Evolutionary conservation across 805 yeast species (phyloP).

Genomic region (Wickerhamiella allomyrinae): DNA sequence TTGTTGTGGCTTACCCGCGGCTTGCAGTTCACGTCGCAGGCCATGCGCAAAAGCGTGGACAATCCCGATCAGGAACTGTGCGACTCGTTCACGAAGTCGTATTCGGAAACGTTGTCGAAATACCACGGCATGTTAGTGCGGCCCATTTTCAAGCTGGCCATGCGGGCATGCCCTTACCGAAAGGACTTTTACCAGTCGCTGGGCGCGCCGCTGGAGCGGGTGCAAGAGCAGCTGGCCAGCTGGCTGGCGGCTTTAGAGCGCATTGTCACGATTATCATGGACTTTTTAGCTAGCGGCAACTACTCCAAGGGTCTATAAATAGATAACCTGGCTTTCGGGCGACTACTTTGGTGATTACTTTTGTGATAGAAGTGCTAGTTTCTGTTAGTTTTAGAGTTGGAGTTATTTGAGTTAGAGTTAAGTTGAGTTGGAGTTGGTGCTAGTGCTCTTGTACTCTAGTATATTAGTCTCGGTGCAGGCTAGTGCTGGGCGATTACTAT

Average conservation of each 20-base stretch:
- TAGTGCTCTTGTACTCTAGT: too few species aligned
- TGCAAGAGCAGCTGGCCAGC: conserved; percentile 43
- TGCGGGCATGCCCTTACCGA: conserved; percentile 91
- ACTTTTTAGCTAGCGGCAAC: conserved; percentile 63
- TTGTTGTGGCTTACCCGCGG: conserved; percentile 73
- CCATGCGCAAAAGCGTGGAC: conserved; percentile 66
- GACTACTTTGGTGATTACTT: too few species aligned
- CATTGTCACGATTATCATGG: conserved; percentile 58
- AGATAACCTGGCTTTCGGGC: too few species aligned
- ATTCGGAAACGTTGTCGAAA: conserved; percentile 62
- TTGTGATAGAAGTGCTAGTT: too few species aligned
- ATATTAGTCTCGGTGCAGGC: too few species aligned
- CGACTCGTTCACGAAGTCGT: conserved; percentile 72
- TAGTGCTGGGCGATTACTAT: too few species aligned
- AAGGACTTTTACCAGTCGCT: conserved; percentile 70
- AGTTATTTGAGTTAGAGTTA: too few species aligned
- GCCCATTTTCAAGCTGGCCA: conserved; percentile 82
- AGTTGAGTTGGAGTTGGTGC: too few species aligned
- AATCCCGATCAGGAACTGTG: conserved; percentile 51
- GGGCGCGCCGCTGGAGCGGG: conserved; percentile 45
- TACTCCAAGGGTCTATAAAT: conserved; percentile 76
- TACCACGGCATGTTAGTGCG: conserved; percentile 70
- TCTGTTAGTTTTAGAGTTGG: too few species aligned
- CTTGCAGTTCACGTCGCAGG: conserved; percentile 77
- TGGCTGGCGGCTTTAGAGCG: conserved; percentile 71